phyloP scores from a whole-genome alignment of 2,329 filamentous ascomycete genomes.

The Claviceps fusiformis region DNA sequence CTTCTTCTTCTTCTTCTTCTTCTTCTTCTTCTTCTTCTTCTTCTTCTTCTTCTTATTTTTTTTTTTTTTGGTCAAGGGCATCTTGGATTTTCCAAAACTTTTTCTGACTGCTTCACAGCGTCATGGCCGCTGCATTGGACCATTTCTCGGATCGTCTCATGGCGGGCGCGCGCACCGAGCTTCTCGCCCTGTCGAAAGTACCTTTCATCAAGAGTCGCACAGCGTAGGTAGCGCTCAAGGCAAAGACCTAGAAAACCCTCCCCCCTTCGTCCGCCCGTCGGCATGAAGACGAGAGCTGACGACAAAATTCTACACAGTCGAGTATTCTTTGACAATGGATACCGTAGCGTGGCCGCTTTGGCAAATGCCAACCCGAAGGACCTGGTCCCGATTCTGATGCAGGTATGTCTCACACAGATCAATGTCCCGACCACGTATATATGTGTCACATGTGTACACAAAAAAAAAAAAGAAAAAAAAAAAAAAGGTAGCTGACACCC shows the following conservation, averaged over 20 bases:
- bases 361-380: constrained; percentile 57
- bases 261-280: neutral
- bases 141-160: constrained; percentile 63
- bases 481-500: constrained; percentile 5
- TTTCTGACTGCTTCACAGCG: constrained; percentile 25
- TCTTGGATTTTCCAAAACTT: no score
- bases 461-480: no score
- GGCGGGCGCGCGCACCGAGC: constrained; percentile 56
- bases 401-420: constrained; percentile 29
- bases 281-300: neutral
- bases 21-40: neutral
- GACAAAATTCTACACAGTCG: constrained; percentile 17
- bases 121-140: constrained; percentile 57
- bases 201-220: constrained; percentile 67
- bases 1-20: neutral
- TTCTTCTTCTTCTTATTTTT: neutral
- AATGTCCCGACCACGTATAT: neutral
- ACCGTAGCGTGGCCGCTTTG: constrained; percentile 51
- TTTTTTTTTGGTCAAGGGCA: no score
- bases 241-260: no score
- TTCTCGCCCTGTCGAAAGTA: constrained; percentile 57
- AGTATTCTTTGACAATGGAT: constrained; percentile 65
- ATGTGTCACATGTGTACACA: neutral
- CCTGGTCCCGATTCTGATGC: constrained; percentile 57
- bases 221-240: constrained; percentile 30